Conservation (phyloP, 2,329 filamentous ascomycete genomes). For the Aspergillus ochraceoroseus region DNA sequence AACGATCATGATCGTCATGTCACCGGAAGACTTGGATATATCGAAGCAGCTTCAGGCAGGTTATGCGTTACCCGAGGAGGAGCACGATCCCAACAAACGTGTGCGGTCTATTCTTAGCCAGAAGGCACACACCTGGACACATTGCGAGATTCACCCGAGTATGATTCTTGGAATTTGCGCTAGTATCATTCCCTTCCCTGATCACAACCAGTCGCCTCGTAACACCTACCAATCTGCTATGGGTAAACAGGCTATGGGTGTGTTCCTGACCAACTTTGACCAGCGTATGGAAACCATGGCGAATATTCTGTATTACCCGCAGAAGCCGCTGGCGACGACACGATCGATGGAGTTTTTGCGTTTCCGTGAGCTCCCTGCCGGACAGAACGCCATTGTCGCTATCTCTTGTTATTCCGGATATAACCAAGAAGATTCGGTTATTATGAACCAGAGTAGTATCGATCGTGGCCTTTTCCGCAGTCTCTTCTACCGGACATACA, state of each 20-base stretch:
- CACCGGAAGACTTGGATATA: conserved; percentile 84
- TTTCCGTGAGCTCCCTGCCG: conserved; percentile 93
- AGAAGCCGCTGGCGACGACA: conserved; percentile 93
- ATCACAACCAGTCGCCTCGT: conserved; percentile 96
- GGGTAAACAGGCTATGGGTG: conserved; percentile 99
- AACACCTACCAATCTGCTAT: conserved; percentile 99
- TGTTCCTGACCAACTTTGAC: conserved; percentile 95
- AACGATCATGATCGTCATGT: conserved; percentile 99
- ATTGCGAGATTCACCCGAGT: conserved; percentile 98
- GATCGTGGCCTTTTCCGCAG: conserved; percentile 95
- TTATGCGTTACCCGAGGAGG: conserved; percentile 56
- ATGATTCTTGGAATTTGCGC: conserved; percentile 99
- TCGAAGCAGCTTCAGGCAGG: conserved; percentile 66
- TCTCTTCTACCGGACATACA: conserved; percentile 96
- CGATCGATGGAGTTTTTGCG: conserved; percentile 98
- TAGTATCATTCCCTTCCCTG: conserved; percentile 98
- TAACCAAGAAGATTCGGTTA: conserved; percentile 99
- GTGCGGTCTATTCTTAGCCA: conserved; percentile 84
- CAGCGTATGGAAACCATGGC: conserved; percentile 99
- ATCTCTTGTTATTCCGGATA: conserved; percentile 97
- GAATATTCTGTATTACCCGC: conserved; percentile 97
- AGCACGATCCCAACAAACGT: conserved; percentile 72
- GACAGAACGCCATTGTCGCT: conserved; percentile 96
- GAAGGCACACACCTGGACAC: conserved; percentile 86
- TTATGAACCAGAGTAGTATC: conserved; percentile 99